Evolutionary conservation across 2,329 filamentous ascomycete species (phyloP).

Genomic region (Golovinomyces cichoracearum): DNA sequence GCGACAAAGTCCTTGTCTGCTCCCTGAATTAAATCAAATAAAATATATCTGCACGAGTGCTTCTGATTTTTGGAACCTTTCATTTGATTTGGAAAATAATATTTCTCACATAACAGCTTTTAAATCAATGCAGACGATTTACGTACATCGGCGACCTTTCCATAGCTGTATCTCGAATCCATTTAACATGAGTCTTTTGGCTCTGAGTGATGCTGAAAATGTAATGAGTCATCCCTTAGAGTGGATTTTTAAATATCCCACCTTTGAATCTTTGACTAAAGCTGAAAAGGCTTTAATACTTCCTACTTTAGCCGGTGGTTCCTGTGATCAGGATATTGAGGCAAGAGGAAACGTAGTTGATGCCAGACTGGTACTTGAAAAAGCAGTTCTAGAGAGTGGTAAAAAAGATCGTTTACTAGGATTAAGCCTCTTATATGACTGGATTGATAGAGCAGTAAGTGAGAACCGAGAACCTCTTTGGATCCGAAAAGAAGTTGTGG

Average conservation of each 20-base stretch:
- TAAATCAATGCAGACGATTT: slow-evolving; percentile 32
- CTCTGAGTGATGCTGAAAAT: slow-evolving; percentile 31
- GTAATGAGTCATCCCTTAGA: slow-evolving; percentile 26
- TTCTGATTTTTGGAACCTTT: slow-evolving; percentile 40
- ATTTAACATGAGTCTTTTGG: slow-evolving; percentile 37
- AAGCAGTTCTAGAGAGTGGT: slow-evolving; percentile 20
- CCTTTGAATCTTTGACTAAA: slow-evolving; percentile 27
- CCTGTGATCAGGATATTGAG: slow-evolving; percentile 21
- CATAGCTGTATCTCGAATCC: slow-evolving; percentile 27
- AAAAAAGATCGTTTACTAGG: slow-evolving; percentile 34
- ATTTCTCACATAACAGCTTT: slow-evolving; percentile 30
- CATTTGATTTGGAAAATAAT: slow-evolving; percentile 35
- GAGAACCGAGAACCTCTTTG: slow-evolving; percentile 22
- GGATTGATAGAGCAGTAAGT: slow-evolving; percentile 27
- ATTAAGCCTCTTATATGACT: slow-evolving; percentile 36
- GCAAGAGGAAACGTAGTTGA: slow-evolving; percentile 35
- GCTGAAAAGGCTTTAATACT: slow-evolving; percentile 30
- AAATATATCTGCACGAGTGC: slow-evolving; percentile 23
- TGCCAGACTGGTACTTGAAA: slow-evolving; percentile 29
- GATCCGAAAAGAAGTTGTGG: slow-evolving; percentile 29
- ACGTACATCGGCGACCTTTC: slow-evolving; percentile 31
- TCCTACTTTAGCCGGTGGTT: slow-evolving; percentile 17
- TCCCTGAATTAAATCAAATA: slow-evolving; percentile 24
- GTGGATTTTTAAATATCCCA: slow-evolving; percentile 33
- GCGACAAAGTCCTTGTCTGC: slow-evolving; percentile 16